phyloP scores from a whole-genome alignment of 2,329 filamentous ascomycete genomes.

The Ceratocystis diversiconidia region DNA sequence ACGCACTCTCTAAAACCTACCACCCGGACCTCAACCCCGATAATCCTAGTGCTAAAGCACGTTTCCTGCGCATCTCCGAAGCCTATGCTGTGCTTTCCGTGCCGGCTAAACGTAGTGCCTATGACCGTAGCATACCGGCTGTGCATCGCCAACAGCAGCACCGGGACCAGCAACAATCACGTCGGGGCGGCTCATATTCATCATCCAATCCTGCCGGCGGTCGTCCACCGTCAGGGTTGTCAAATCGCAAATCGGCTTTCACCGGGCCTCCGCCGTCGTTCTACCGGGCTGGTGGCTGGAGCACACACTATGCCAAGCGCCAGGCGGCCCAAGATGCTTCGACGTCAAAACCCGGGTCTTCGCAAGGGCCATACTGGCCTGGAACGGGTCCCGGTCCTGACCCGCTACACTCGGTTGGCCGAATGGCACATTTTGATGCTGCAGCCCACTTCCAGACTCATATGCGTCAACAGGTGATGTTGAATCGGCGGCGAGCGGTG shows the following conservation, averaged over 20 bases:
- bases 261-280: conserved; percentile 80
- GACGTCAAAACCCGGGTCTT: conserved; percentile 21
- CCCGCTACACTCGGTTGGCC: conserved; percentile 33
- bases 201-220: conserved; percentile 52
- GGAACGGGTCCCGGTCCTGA: conserved; percentile 47
- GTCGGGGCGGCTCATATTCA: conserved; percentile 35
- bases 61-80: conserved; percentile 72
- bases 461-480: conserved; percentile 41
- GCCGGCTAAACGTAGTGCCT: conserved; percentile 57
- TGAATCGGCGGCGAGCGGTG: conserved; percentile 19
- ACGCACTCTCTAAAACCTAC: conserved; percentile 76
- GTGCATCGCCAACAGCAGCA: conserved; percentile 24
- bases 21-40: conserved; percentile 82
- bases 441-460: conserved; percentile 61
- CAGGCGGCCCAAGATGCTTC: conserved; percentile 36
- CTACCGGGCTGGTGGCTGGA: conserved; percentile 70
- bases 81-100: conserved; percentile 68
- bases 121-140: conserved; percentile 49
- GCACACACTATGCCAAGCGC: conserved; percentile 46
- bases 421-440: conserved; percentile 62
- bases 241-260: conserved; percentile 60
- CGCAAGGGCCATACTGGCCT: conserved; percentile 2
- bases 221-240: conserved; percentile 68
- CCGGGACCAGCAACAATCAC: conserved; percentile 20
- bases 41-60: conserved; percentile 55